These are phyloP conservation scores for Celoporthe dispersa DNA, from an alignment of 2,329 filamentous ascomycete genomes.

Conservation along the genomic window DNA sequence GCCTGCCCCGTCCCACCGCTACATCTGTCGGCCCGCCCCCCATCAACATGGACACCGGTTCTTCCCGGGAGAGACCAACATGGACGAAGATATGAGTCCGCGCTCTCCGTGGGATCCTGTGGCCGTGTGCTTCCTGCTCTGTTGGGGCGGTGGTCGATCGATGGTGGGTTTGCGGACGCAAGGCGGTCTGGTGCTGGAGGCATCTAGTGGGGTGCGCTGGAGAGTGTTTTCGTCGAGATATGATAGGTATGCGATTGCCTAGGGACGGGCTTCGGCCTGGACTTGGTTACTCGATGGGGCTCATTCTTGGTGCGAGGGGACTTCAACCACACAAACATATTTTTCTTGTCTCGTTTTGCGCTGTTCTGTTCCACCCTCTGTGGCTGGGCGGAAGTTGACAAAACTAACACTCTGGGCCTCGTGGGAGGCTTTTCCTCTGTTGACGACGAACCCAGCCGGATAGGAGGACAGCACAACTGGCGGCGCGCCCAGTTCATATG, in stretches of 20 bases:
- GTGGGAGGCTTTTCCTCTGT: constrained; percentile 41
- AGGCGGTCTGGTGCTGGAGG: constrained; percentile 43
- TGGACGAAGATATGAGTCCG: constrained; percentile 94
- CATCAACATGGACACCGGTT: constrained; percentile 11
- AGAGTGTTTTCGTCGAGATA: constrained; percentile 84
- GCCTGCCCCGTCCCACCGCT: constrained; percentile 37
- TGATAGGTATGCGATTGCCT: constrained; percentile 98
- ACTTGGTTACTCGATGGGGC: constrained; percentile 98
- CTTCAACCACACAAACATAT: constrained; percentile 45
- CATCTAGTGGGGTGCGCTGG: constrained; percentile 57
- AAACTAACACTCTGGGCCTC: constrained; percentile 41
- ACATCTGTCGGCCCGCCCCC: constrained; percentile 36
- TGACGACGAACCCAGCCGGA: constrained; percentile 35
- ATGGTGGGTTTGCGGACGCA: constrained; percentile 45
- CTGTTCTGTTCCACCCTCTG: constrained; percentile 48
- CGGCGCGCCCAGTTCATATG: constrained; percentile 64
- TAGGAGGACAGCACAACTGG: constrained; percentile 20
- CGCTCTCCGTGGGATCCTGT: constrained; percentile 41
- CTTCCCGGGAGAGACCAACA: constrained; percentile 51
- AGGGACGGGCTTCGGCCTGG: constrained; percentile 33
- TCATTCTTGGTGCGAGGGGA: constrained; percentile 99
- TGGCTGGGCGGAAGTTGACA: constrained; percentile 56
- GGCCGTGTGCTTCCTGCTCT: constrained; percentile 29
- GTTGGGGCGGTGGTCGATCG: constrained; percentile 38
- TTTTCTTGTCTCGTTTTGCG: constrained; percentile 42